Evolutionary conservation across 345 rosid species (phyloP), one percentile per base, ranked within the genome.

Genomic region (Citrus inodora): DNA sequence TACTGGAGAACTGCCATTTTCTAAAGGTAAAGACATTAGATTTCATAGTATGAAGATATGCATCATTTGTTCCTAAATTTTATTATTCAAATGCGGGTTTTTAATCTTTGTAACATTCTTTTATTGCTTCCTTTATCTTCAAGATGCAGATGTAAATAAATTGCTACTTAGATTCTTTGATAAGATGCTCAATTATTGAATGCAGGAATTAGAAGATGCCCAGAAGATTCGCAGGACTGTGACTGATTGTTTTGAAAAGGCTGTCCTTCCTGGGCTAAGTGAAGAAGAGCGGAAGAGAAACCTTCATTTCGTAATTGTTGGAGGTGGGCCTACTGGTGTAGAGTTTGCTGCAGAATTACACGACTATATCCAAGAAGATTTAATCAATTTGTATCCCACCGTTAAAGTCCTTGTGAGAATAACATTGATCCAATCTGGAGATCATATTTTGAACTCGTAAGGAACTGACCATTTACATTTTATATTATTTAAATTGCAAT

Each of bases 291-390:
- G 90, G 74, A 87, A 87, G 81, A 88, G 67, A 30, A 90, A 86
- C 83, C 99, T 97, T 78, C 98, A 93, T 85, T 97, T 97, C 77
- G 95, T 96, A 64, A 86, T 96, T 65, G 98, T 97, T 38, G 98
- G 99, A 61, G 99, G 99, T 6, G 98, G 99, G 70, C 99, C 99
- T 9, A 97, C 99, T 70, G 99, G 99, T 70, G 97, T 97, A 40
- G 99, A 94, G 88, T 97, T 97, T 90, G 97, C 97, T 61, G 99
- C 98, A 16, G 99, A 97, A 86, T 83, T 97, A 74, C 99, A 97
- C 67, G 99, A 97, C 84, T 97, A 80, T 84, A 77, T 94, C 30
- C 66, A 68, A 65, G 99, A 96, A 82, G 98, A 96, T 84, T 70
- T 96, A 58, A 83, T 86, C 76, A 83, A 84, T 19, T 80, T 94